These are phyloP conservation scores for Berberis thunbergii DNA, from an alignment of 164 flowering plant genomes.

Conservation along the genomic window DNA sequence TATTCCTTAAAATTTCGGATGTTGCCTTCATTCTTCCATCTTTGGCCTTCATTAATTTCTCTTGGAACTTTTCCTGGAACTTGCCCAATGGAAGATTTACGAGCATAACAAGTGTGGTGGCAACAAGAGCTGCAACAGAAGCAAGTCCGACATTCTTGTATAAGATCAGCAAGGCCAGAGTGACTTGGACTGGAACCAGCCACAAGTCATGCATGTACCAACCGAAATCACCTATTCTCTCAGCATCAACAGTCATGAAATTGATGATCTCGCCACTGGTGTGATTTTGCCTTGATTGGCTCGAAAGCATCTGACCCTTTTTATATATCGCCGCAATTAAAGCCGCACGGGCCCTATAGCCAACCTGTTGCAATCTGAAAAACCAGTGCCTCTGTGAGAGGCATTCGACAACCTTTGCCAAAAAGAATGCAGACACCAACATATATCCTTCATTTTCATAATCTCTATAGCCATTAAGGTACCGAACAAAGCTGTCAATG, in stretches of 20 bases:
- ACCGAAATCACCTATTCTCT: conserved; percentile 32
- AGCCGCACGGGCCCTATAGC: conserved; percentile 10
- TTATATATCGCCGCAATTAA: conserved; percentile 6
- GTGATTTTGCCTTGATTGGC: conserved; percentile 14
- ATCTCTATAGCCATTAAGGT: conserved; percentile 13
- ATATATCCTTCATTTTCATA: conserved; percentile 13
- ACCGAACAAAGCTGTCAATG: conserved; percentile 13
- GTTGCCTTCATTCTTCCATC: conserved; percentile 50
- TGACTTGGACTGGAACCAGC: conserved; percentile 31
- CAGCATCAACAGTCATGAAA: conserved; percentile 43
- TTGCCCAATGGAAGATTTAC: conserved; percentile 38
- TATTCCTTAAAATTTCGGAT: conserved; percentile 43
- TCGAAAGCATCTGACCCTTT: conserved; percentile 14
- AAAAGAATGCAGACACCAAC: conserved; percentile 11
- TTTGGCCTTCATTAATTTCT: conserved; percentile 40
- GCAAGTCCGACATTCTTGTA: conserved; percentile 30
- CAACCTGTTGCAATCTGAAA: conserved; percentile 12
- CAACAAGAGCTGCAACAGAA: conserved; percentile 22
- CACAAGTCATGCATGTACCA: conserved; percentile 40
- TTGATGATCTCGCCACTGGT: conserved; percentile 53
- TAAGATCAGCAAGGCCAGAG: conserved; percentile 28
- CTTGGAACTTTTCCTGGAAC: conserved; percentile 35
- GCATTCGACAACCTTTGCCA: conserved; percentile 14
- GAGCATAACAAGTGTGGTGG: conserved; percentile 28
- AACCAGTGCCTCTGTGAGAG: conserved; percentile 17